phyloP scores from a whole-genome alignment of 1,284 basidiomycete genomes.

The Vanrija sp. region DNA sequence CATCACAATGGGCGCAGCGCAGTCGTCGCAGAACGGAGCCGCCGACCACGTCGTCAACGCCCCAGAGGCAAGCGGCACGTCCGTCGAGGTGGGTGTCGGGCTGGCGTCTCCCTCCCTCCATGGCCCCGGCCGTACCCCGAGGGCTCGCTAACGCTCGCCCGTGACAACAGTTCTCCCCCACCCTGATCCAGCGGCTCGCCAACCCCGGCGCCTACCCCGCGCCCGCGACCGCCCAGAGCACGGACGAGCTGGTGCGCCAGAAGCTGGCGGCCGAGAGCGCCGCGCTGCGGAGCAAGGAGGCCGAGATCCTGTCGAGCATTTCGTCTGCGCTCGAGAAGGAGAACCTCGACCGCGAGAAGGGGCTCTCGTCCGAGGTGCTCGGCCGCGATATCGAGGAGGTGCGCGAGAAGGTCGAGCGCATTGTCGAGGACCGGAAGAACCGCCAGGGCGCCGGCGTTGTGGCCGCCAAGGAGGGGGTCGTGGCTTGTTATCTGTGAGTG shows the following conservation, averaged over 20 bases:
- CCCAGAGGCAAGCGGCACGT: constrained; percentile 35
- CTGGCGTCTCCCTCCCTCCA: too few relatives aligned
- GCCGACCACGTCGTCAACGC: constrained; percentile 43
- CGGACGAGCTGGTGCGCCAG: constrained; percentile 43
- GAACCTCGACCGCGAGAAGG: constrained; percentile 49
- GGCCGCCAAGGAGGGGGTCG: constrained; percentile 36
- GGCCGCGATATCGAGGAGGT: constrained; percentile 49
- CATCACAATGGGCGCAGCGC: constrained; percentile 37
- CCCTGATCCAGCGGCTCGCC: constrained; percentile 41
- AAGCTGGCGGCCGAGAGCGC: constrained; percentile 44
- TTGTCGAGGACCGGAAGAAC: constrained; percentile 31
- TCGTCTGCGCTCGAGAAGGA: constrained; percentile 48
- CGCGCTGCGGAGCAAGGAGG: constrained; percentile 43
- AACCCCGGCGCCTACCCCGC: constrained; percentile 9
- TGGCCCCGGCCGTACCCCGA: too few relatives aligned
- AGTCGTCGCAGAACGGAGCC: constrained; percentile 28
- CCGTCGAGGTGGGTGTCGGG: constrained; percentile 38
- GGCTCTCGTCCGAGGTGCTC: constrained; percentile 43
- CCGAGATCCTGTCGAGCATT: constrained; percentile 44
- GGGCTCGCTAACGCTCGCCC: constrained; percentile 1
- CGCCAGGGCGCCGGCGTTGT: constrained; percentile 36
- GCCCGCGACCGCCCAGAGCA: not conserved
- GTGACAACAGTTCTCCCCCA: constrained; percentile 45
- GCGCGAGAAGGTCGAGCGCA: constrained; percentile 47
- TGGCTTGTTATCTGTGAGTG: constrained; percentile 48